These are phyloP conservation scores for Cladosporium sp. DNA, from an alignment of 2,329 filamentous ascomycete species.

Conservation along the genomic window DNA sequence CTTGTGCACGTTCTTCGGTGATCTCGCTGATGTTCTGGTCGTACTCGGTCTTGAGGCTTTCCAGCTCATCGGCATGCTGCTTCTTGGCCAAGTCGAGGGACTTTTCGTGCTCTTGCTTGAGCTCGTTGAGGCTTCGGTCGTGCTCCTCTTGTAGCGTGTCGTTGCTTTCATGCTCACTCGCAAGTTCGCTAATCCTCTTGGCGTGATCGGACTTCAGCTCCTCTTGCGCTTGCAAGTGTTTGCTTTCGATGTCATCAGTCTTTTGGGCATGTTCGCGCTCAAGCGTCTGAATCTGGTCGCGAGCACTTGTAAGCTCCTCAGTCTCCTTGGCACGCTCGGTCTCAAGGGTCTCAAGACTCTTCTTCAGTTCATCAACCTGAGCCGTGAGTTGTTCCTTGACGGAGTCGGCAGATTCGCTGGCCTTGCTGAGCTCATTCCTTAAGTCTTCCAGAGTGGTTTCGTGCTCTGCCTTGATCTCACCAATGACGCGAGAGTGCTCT, in stretches of 20 bases:
- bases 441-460: conserved; percentile 11
- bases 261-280: neutral
- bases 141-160: conserved; percentile 1
- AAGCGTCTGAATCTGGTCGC: neutral
- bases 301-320: neutral
- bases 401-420: conserved; percentile 10
- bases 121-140: neutral
- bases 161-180: neutral
- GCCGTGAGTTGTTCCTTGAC: conserved; percentile 11
- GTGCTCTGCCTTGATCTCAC: conserved; percentile 1
- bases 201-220: conserved; percentile 12
- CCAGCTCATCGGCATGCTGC: neutral
- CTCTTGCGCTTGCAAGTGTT: conserved; percentile 14
- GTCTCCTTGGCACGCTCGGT: conserved; percentile 10
- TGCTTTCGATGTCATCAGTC: conserved; percentile 4
- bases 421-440: neutral
- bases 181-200: conserved; percentile 1
- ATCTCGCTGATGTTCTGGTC: conserved; percentile 1
- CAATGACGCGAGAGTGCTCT: conserved; percentile 7
- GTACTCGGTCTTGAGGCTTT: conserved; percentile 3
- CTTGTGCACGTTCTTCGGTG: neutral
- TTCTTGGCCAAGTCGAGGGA: conserved; percentile 6
- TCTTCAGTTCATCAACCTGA: conserved; percentile 8
- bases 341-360: conserved; percentile 13
- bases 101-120: conserved; percentile 9